Evolutionary conservation across 2,329 filamentous ascomycete species (phyloP).

Genomic region (Penicillium aurantiogriseum): DNA sequence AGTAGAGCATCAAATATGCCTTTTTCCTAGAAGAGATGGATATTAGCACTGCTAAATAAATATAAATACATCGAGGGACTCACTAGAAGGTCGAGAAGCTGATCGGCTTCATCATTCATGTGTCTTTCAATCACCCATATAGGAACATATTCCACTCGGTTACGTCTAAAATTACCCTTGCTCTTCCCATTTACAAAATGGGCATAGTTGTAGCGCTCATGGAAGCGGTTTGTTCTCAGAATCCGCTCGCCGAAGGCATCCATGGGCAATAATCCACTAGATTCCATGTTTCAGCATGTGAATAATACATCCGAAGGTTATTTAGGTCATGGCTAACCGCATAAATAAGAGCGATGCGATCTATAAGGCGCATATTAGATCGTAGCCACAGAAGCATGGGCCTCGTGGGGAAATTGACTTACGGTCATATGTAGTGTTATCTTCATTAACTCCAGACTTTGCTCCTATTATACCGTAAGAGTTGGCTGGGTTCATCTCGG

Average conservation of each 20-base stretch:
- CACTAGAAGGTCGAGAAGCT: neutral
- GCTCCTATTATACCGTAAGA: slow-evolving; percentile 28
- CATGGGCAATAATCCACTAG: neutral
- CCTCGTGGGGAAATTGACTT: slow-evolving; percentile 21
- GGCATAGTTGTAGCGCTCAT: neutral
- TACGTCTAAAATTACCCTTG: neutral
- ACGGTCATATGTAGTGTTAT: slow-evolving; percentile 50
- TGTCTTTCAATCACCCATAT: neutral
- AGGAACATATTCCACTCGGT: neutral
- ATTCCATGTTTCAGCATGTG: neutral
- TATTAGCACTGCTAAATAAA: neutral
- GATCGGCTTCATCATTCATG: neutral
- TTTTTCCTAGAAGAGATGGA: neutral
- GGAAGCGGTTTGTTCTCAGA: neutral
- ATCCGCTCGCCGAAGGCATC: neutral
- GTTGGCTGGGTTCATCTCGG: neutral
- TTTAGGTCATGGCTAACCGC: neutral
- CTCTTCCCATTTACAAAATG: neutral
- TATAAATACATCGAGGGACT: too few relatives aligned
- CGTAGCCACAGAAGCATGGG: neutral
- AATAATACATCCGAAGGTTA: neutral
- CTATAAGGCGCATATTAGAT: neutral
- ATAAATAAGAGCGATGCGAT: neutral
- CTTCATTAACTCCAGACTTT: slow-evolving; percentile 50
- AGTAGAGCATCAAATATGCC: neutral